Percentiles rank a stretch among this genome's conserved stretches.
Evolutionary conservation across 768 basidiomycete species (phyloP).

Genomic region (Amanita exitialis): DNA sequence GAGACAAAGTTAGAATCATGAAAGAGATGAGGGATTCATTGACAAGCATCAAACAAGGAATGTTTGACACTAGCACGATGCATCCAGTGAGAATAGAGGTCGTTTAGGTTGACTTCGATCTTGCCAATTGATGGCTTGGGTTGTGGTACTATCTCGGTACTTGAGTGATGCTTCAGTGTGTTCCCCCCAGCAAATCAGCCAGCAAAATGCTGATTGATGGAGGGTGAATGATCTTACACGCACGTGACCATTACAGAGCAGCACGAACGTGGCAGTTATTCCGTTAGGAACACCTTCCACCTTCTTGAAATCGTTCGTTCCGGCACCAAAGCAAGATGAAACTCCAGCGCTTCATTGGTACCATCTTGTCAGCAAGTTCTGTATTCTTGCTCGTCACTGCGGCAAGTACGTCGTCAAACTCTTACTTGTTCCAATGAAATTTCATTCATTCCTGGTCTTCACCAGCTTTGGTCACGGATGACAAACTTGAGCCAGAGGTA

Average conservation of each 20-base stretch:
- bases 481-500: conserved; percentile 43
- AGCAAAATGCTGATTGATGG: no score
- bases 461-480: conserved; percentile 13
- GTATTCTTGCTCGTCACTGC: conserved; percentile 13
- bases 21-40: conserved; percentile 1
- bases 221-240: neutral
- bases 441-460: neutral
- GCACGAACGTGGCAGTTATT: conserved; percentile 12
- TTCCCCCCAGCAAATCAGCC: no score
- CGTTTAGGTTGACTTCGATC: neutral
- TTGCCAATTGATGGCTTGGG: neutral
- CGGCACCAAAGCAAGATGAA: neutral
- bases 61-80: conserved; percentile 1
- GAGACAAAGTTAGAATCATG: conserved; percentile 4
- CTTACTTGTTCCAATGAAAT: conserved; percentile 2
- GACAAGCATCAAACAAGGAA: neutral
- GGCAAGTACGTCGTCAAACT: conserved; percentile 12
- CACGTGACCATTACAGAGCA: neutral
- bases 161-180: neutral
- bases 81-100: neutral
- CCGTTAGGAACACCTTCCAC: neutral
- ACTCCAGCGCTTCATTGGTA: conserved; percentile 2
- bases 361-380: conserved; percentile 4
- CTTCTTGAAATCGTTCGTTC: neutral
- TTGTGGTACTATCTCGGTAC: neutral